These are phyloP conservation scores for Polychytrium aggregatum DNA, from an alignment of 192 early-diverging fungal species.

Conservation along the genomic window DNA sequence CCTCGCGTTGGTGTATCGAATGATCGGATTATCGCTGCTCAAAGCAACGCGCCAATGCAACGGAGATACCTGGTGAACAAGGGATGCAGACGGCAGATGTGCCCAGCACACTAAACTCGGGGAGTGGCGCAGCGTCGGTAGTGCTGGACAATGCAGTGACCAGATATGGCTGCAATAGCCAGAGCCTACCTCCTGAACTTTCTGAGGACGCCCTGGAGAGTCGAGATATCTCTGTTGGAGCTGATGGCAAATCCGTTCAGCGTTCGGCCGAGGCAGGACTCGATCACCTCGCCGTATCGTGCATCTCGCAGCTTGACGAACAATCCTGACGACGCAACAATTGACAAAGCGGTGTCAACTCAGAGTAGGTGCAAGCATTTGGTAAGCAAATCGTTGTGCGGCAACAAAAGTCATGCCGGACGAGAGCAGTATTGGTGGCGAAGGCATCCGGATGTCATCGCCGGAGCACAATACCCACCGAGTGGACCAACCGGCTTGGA, in stretches of 20 bases:
- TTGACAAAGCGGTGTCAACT: no score
- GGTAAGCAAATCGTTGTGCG: background rate
- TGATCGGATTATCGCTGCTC: background rate
- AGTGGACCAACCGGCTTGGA: conserved; percentile 44
- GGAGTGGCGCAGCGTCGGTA: no score
- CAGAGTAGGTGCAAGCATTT: background rate
- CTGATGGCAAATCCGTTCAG: conserved; percentile 25
- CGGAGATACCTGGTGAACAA: no score
- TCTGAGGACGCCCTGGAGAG: conserved; percentile 9
- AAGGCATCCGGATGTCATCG: conserved; percentile 22
- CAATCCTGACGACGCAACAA: no score
- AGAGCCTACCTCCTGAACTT: background rate
- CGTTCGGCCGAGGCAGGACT: conserved; percentile 15
- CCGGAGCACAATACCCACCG: conserved; percentile 48
- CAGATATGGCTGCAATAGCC: no score
- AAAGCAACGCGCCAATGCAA: conserved; percentile 1
- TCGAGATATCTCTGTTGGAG: conserved; percentile 14
- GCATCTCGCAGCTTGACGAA: conserved; percentile 6
- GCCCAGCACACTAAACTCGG: no score
- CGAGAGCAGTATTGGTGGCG: background rate
- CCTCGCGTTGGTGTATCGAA: conserved; percentile 1
- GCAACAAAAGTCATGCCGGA: background rate
- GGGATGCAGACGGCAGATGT: no score
- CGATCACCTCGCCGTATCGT: conserved; percentile 16
- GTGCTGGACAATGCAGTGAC: conserved; percentile 1